Evolutionary conservation across 805 yeast genomes (phyloP), one percentile per base, ranked within the genome.

Genomic region (Pichia thaimueangensis): DNA sequence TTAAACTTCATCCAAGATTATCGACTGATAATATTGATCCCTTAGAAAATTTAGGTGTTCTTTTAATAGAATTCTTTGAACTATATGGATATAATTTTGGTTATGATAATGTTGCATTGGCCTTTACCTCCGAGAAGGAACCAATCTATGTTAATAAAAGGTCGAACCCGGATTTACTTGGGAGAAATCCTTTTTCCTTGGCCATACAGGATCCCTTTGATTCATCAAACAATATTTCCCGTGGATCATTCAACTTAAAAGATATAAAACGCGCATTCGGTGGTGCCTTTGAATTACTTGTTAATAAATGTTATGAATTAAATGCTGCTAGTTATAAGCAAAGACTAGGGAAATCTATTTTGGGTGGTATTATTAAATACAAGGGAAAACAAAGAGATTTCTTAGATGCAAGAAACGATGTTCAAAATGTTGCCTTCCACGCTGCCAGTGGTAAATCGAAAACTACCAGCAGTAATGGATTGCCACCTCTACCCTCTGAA

Each of bases 141-240:
- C 77, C 80, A 44, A 59, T 66, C 16, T 88, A 86, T 54, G 54
- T 84, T 43, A 62, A 69, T 36, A 88, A 87, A 56, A 57, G 65
- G n/a, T 56, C 65, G 10, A 53, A 60, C 30, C 40, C 55, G 1
- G 48, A 55, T 3, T 44, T 61, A 29, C 69, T 72, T 39, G 65
- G 79, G 33, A 71, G 80, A 42, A 71, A 70, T 34, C 70, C 76
- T 29, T 86, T 80, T 57, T 62, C 84, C 1, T 62, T 88, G 30
- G 81, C 87, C 1, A 84, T 91, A 24, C 91, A 84, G 60, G 97
- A 91, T 57, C 97, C 97, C 1, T 80, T 82, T 37, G 96, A 89
- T 55, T 67, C 79, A 2, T 49, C 67, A n/a, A 91, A 91, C 56
- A 91, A 91, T 58, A 82, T 91, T 37, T 79, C 93, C 35, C 70